A percentile compares a stretch with the other conserved stretches of the same genome.
These are phyloP conservation scores for Schizophyllum commune DNA, from an alignment of 1,284 basidiomycete genomes.

Conservation along the genomic window DNA sequence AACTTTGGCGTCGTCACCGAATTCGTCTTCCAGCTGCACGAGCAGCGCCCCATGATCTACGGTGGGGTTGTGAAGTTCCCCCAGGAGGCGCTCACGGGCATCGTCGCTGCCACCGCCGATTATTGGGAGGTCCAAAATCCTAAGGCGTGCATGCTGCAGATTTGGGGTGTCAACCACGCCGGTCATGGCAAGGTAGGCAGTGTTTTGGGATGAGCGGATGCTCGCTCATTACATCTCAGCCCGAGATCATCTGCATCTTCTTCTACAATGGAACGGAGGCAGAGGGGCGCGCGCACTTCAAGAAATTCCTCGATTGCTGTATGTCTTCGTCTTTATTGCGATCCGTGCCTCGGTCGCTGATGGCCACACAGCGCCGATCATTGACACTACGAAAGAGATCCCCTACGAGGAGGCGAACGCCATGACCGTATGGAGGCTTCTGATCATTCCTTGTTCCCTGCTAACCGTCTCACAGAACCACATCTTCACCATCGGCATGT, in stretches of 20 bases:
- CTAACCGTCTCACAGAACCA: not conserved
- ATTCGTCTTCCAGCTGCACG: conserved; percentile 6
- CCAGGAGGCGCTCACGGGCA: conserved; percentile 37
- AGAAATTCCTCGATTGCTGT: not conserved
- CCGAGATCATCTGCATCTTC: not conserved
- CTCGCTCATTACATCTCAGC: no score
- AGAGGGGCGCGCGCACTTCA: not conserved
- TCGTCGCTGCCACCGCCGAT: conserved; percentile 50
- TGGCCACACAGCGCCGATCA: not conserved
- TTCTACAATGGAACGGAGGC: not conserved
- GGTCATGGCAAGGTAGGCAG: no score
- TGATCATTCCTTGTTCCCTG: no score
- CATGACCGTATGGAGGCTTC: not conserved
- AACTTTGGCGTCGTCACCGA: conserved; percentile 10
- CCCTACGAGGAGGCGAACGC: not conserved
- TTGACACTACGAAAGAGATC: not conserved
- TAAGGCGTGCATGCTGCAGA: not conserved
- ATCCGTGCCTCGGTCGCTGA: no score
- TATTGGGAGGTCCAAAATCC: not conserved
- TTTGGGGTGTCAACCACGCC: not conserved
- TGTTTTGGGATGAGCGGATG: not conserved
- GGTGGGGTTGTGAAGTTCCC: not conserved
- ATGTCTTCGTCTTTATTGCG: no score
- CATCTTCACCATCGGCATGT: not conserved
- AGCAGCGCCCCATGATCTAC: not conserved